Conservation (phyloP, 805 yeast genomes). For the Ogataea pini region DNA sequence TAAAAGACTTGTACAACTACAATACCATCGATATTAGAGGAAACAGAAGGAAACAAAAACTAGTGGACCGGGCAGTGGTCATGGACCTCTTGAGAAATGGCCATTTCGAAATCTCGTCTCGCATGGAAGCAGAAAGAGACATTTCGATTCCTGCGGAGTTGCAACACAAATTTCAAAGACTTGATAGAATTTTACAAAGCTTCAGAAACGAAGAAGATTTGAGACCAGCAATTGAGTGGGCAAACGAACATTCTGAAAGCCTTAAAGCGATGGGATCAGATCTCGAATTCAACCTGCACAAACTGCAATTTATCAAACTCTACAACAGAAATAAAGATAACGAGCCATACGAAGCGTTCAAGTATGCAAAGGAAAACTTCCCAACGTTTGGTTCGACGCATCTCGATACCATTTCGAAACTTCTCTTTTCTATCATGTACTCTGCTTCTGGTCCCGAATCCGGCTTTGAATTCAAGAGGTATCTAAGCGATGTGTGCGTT, state of each 20-base stretch:
- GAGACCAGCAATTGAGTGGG: slow-evolving; percentile 53
- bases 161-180: slow-evolving; percentile 39
- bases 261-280: slow-evolving; percentile 41
- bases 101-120: slow-evolving; percentile 28
- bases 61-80: slow-evolving; percentile 31
- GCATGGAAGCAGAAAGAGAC: slow-evolving; percentile 33
- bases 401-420: slow-evolving; percentile 44
- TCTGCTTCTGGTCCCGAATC: slow-evolving; percentile 10
- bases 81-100: slow-evolving; percentile 37
- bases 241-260: slow-evolving; percentile 26
- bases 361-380: slow-evolving; percentile 46
- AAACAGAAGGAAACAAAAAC: slow-evolving; percentile 11
- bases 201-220: slow-evolving; percentile 38
- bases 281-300: slow-evolving; percentile 47
- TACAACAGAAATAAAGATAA: slow-evolving; percentile 22
- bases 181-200: slow-evolving; percentile 44
- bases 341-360: slow-evolving; percentile 37
- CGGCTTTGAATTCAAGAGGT: slow-evolving; percentile 11
- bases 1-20: slow-evolving; percentile 30
- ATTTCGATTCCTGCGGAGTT: slow-evolving; percentile 30
- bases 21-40: slow-evolving; percentile 22
- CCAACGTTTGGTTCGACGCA: slow-evolving; percentile 42
- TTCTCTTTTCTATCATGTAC: slow-evolving; percentile 41
- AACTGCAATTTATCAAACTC: slow-evolving; percentile 41
- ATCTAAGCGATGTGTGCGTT: slow-evolving; percentile 7